These are phyloP conservation scores for Megacollybia marginata DNA, from an alignment of 768 basidiomycete species.

Conservation along the genomic window DNA sequence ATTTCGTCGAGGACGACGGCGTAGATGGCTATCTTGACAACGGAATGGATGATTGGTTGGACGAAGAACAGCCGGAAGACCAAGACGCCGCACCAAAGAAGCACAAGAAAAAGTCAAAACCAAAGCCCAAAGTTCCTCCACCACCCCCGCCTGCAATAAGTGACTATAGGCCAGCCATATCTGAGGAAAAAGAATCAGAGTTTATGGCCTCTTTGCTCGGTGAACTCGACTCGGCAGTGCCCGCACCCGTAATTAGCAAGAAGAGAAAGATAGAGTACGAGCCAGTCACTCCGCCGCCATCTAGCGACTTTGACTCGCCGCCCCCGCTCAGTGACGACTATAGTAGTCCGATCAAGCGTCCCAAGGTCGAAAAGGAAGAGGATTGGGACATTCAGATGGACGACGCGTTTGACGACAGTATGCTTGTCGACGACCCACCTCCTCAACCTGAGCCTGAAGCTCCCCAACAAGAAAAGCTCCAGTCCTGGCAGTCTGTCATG, in stretches of 20 bases:
- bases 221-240: constrained; percentile 52
- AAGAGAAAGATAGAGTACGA: neutral
- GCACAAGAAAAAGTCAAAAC: constrained; percentile 28
- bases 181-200: constrained; percentile 77
- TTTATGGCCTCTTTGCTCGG: constrained; percentile 83
- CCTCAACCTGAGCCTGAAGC: too few relatives aligned
- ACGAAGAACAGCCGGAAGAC: constrained; percentile 48
- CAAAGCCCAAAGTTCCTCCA: constrained; percentile 41
- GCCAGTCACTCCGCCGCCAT: too few relatives aligned
- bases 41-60: constrained; percentile 91
- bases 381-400: constrained; percentile 10
- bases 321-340: too few relatives aligned
- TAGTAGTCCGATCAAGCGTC: too few relatives aligned
- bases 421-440: too few relatives aligned
- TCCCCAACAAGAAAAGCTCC: too few relatives aligned
- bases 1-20: constrained; percentile 95
- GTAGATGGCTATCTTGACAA: constrained; percentile 89
- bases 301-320: too few relatives aligned
- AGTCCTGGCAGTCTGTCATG: too few relatives aligned
- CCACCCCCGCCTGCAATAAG: constrained; percentile 57
- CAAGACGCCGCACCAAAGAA: constrained; percentile 48
- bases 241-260: constrained; percentile 33
- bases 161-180: constrained; percentile 73
- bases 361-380: neutral
- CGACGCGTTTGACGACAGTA: constrained; percentile 3